Conservation (phyloP, 176 grass and related monocot genomes). For the Bolboschoenus planiculmis region DNA sequence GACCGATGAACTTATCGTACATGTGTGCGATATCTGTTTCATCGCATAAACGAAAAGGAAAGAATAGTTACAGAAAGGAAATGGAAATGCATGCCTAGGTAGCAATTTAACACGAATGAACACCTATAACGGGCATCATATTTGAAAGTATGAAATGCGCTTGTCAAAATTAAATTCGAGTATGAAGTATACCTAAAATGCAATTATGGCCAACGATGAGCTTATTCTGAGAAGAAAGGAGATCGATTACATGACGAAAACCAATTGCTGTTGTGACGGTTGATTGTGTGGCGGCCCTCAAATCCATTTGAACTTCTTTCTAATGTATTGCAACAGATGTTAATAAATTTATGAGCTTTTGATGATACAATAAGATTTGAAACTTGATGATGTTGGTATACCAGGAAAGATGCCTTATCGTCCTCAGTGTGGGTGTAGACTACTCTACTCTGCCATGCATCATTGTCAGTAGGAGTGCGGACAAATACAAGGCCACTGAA, state of each 20-base stretch:
- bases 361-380: constrained; percentile 9
- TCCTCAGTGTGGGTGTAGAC: constrained; percentile 57
- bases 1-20: constrained; percentile 80
- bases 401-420: constrained; percentile 60
- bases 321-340: constrained; percentile 27
- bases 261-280: constrained; percentile 62
- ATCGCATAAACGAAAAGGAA: constrained; percentile 26
- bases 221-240: constrained; percentile 77
- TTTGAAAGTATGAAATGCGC: background rate
- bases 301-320: constrained; percentile 69
- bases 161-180: background rate
- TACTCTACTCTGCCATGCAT: constrained; percentile 48
- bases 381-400: constrained; percentile 33
- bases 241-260: constrained; percentile 84
- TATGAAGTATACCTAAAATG: constrained; percentile 57
- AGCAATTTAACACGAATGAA: background rate
- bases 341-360: background rate
- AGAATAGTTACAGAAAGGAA: background rate
- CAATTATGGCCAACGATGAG: constrained; percentile 93
- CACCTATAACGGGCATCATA: background rate
- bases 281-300: constrained; percentile 47
- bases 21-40: constrained; percentile 80
- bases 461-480: constrained; percentile 42
- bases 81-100: background rate
- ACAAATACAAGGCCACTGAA: constrained; percentile 70